These are phyloP conservation scores for Leishmania mexicana DNA, from an alignment of 208 protist species.

Conservation along the genomic window DNA sequence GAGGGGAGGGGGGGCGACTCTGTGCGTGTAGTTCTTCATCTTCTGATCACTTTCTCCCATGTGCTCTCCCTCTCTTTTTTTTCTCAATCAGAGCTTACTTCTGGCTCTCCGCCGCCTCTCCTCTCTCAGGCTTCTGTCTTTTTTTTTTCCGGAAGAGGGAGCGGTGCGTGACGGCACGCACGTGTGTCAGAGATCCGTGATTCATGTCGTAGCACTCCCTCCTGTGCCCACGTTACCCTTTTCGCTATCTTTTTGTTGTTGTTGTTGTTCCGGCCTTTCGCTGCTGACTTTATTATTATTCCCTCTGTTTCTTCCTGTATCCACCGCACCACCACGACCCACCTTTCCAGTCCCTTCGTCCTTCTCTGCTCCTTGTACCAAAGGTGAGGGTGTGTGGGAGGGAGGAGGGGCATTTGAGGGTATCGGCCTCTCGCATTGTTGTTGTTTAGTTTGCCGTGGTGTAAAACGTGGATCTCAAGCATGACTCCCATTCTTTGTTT, in stretches of 20 bases:
- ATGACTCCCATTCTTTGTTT: neutral
- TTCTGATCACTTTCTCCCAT: neutral
- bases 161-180: neutral
- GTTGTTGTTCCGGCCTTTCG: neutral
- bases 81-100: neutral
- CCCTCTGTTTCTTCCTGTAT: neutral
- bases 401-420: neutral
- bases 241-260: neutral
- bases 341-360: neutral
- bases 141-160: constrained; percentile 1
- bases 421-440: neutral
- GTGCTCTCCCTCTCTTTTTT: neutral
- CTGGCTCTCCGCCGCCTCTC: neutral
- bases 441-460: constrained; percentile 2
- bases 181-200: neutral
- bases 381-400: neutral
- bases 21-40: neutral
- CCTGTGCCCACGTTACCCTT: constrained; percentile 1
- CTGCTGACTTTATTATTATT: neutral
- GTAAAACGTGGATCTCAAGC: neutral
- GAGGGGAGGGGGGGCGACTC: neutral
- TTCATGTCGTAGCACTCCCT: neutral
- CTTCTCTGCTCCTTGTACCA: neutral
- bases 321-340: neutral
- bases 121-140: neutral